Base-by-base conservation (phyloP, 768 basidiomycete genomes). In the Lentinula edodes region DNA sequence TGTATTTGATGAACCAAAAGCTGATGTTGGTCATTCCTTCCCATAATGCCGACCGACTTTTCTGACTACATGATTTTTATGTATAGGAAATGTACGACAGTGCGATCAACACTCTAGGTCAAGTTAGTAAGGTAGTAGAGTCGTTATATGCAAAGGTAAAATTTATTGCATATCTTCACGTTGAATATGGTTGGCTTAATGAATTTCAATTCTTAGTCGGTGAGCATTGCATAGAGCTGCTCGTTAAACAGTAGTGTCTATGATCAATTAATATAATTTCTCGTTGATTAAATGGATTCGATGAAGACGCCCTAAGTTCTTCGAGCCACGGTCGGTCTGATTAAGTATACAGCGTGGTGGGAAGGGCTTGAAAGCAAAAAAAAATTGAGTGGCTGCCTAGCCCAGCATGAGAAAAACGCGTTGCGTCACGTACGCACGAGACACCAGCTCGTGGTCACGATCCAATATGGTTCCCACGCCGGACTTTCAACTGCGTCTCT, bases 71-170 rank as follows among this genome's bases (percentile, higher is more conserved):
- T 61, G 20, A 52, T 8, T 52, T 35, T 54, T 34, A 12, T 5
- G 15, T 52, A 32, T 67, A 97, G 95, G 86, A 89, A 61, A 87
- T 90, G 58, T 98, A 98, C 70, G 87, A 88, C 1, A 87, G 91
- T 3, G 93, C 93, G 10, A 90, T 98, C 62, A 85, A 91, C 54
- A 97, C 95, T 10, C 78, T 98, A 62, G 91, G 86, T 68, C 89
- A 98, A 69, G 89, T 97, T 0, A 86, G 89, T 45, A 93, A 95
- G 67, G 93, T 98, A n/a, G 95, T 99, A 5, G 91, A 94, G 65
- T 89, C 90, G 57, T 72, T 97, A 62, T 97, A 96, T 69, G 92
- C 90, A 13, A 96, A 97, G 85, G 80, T 77, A 23, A 35, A 58
- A 5, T 5, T 39, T 10, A 2, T 18, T 2, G 52, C 61, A 16